phyloP scores from a whole-genome alignment of 2,329 filamentous ascomycete genomes.

The Calonectria fujianensis region DNA sequence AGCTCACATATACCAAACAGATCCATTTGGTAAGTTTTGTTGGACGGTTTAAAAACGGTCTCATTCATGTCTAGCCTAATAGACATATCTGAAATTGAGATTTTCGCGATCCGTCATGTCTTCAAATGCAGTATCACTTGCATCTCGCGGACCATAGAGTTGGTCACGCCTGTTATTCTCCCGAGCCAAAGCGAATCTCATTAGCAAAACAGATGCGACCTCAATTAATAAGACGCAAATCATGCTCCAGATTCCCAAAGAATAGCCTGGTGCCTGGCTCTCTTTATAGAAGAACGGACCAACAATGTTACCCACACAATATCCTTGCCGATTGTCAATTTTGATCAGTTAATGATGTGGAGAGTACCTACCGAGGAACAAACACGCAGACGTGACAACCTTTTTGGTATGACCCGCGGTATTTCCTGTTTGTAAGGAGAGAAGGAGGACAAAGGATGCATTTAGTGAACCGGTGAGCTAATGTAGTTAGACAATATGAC shows the following conservation, averaged over 20 bases:
- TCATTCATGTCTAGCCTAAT: not conserved
- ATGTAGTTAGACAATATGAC: not conserved
- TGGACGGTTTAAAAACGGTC: not conserved
- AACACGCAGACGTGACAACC: not conserved
- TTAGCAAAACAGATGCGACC: not conserved
- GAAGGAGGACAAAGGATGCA: constrained; percentile 1
- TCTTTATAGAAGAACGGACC: not conserved
- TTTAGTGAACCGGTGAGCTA: not conserved
- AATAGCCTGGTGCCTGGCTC: constrained; percentile 4
- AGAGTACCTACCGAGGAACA: constrained; percentile 1
- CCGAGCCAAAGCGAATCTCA: not conserved
- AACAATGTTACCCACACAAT: constrained; percentile 6
- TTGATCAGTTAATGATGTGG: not conserved
- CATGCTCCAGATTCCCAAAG: constrained; percentile 9
- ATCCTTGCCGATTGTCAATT: not conserved
- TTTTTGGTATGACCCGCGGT: constrained; percentile 21
- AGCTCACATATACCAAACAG: not conserved
- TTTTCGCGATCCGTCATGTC: constrained; percentile 17
- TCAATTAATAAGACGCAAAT: constrained; percentile 4
- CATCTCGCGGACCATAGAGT: not conserved
- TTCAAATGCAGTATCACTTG: not conserved
- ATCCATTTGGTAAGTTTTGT: not conserved
- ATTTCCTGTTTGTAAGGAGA: not conserved
- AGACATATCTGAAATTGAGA: constrained; percentile 14
- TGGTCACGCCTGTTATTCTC: constrained; percentile 1